Conservation (phyloP, 2,329 filamentous ascomycete genomes). For the Aureobasidium sp. region DNA sequence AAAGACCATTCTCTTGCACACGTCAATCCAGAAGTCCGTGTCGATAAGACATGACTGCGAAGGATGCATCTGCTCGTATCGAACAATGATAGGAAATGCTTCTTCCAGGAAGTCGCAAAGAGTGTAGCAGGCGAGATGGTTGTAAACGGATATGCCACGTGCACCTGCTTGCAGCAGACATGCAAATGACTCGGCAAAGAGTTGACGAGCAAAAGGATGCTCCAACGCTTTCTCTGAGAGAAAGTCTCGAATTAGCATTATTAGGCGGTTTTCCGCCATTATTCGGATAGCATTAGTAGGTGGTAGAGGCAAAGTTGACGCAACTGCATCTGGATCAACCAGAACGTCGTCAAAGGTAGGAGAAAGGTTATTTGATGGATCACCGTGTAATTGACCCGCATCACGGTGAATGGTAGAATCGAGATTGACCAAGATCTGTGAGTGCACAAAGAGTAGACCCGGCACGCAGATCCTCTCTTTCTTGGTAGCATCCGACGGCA, state of each 20-base stretch:
- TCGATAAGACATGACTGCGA: constrained; percentile 51
- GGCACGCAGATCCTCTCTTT: constrained; percentile 61
- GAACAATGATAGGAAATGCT: constrained; percentile 59
- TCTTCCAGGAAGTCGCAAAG: constrained; percentile 91
- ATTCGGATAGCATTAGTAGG: constrained; percentile 65
- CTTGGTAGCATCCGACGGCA: constrained; percentile 41
- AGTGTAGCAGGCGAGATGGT: constrained; percentile 77
- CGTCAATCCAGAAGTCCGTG: constrained; percentile 80
- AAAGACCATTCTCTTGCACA: constrained; percentile 69
- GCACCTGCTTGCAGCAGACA: constrained; percentile 66
- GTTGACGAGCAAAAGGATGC: constrained; percentile 50
- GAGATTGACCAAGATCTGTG: constrained; percentile 70
- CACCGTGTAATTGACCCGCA: constrained; percentile 31
- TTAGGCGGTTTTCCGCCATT: constrained; percentile 83
- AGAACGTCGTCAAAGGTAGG: constrained; percentile 62
- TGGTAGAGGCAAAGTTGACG: constrained; percentile 53
- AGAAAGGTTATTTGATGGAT: constrained; percentile 34
- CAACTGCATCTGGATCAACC: constrained; percentile 58
- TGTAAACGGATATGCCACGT: constrained; percentile 68
- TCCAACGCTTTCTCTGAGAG: constrained; percentile 56
- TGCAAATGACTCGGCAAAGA: constrained; percentile 72
- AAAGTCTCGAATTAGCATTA: constrained; percentile 76
- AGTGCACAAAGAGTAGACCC: constrained; percentile 72
- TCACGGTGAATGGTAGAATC: constrained; percentile 81
- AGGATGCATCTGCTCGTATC: constrained; percentile 47